Base-by-base conservation (phyloP, 2,329 filamentous ascomycete genomes). In the Hypoxylon sp. region DNA sequence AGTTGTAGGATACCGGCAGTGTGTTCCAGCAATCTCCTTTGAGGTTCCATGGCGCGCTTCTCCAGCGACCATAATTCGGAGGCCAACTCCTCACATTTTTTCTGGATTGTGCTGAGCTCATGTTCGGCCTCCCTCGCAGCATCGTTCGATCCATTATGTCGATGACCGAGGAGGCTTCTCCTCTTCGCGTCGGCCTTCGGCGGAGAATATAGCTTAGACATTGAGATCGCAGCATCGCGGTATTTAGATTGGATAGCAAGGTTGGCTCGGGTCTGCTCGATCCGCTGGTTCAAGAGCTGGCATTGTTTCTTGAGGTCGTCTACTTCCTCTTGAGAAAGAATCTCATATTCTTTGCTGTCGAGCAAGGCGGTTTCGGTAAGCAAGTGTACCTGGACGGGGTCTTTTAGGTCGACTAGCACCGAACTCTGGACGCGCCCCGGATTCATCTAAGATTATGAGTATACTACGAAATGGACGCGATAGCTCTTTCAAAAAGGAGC, bases 1-100 rank as follows among this genome's bases (percentile, higher is more conserved):
- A 97, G 88, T 77, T 97, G 94, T 60, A 99, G 83, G 42, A 99
- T 93, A 49, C 93, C 95, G 13, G 96, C 95, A 0, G 95, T 98
- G 79, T 99, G 96, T 79, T 95, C 90, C 56, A 98, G 83, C 49
- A 99, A 83, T 69, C 90, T 89, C 74, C 88, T 88, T 75, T 97
- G 92, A 7, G 93, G 88, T 65, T 91, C 87, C 82, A 94, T 90
- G 66, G 91, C 83, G 72, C 92, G 85, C 79, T 92, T 92, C 80
- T 98, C 93, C 62, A 97, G 83, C 66, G 88, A 87, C 82, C 92
- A 93, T 40, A 98, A 83, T 75, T 97, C 93, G 44, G 90, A 85
- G 2, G 94, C 90, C 63, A 98, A 83, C 66, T 96, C 92, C 73
- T 98, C 94, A 74, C 95, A 97, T 79, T 92, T 95, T 73, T 88